phyloP scores from a whole-genome alignment of 1,284 basidiomycete species.

The Ustilago sp. region DNA sequence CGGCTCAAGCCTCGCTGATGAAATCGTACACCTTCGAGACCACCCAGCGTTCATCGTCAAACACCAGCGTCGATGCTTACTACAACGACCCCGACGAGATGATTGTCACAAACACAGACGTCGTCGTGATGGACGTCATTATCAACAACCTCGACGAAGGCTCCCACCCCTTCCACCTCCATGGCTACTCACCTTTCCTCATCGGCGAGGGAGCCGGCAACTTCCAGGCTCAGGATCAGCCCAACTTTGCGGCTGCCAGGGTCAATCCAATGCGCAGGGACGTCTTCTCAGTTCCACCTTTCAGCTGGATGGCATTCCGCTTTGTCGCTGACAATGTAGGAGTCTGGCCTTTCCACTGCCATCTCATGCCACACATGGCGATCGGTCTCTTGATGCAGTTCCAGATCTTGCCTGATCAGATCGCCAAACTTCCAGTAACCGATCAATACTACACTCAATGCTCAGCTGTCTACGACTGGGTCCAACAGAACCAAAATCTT shows the following conservation, averaged over 20 bases:
- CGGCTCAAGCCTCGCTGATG: slow-evolving; percentile 32
- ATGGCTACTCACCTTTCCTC: slow-evolving; percentile 58
- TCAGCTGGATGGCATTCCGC: slow-evolving; percentile 55
- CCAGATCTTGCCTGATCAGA: slow-evolving; percentile 39
- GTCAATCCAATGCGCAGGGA: slow-evolving; percentile 57
- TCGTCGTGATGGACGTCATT: slow-evolving; percentile 65
- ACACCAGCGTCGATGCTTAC: slow-evolving; percentile 32
- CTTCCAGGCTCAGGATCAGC: slow-evolving; percentile 35
- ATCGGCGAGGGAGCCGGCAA: slow-evolving; percentile 67
- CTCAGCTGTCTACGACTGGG: slow-evolving; percentile 35
- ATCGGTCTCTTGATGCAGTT: slow-evolving; percentile 56
- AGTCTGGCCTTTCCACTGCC: slow-evolving; percentile 62
- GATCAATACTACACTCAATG: slow-evolving; percentile 30
- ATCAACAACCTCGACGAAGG: slow-evolving; percentile 71
- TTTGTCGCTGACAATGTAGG: slow-evolving; percentile 60
- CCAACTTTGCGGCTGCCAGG: slow-evolving; percentile 38
- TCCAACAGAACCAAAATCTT: slow-evolving; percentile 28
- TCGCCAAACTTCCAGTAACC: slow-evolving; percentile 17
- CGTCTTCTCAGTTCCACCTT: slow-evolving; percentile 52
- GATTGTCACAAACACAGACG: slow-evolving; percentile 47
- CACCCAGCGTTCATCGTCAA: slow-evolving; percentile 22
- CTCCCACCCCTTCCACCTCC: slow-evolving; percentile 72
- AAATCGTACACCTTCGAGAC: slow-evolving; percentile 40
- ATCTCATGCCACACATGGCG: slow-evolving; percentile 52
- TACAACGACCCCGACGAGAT: slow-evolving; percentile 40